phyloP scores from a whole-genome alignment of 441 rosid genomes.

The Pelargonium fulgidum region DNA sequence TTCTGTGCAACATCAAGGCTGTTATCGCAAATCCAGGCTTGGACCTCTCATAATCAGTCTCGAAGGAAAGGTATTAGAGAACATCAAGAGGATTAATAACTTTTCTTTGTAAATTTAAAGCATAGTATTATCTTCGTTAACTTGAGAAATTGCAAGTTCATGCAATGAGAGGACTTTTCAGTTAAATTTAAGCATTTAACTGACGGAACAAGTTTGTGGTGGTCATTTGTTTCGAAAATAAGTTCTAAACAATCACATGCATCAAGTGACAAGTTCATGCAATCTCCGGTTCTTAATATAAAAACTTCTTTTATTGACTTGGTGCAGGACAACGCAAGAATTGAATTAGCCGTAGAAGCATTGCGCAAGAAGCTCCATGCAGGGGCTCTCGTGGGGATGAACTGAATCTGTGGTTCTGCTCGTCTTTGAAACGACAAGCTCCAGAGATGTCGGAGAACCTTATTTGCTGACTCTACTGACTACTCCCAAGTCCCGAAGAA shows the following conservation, averaged over 20 bases:
- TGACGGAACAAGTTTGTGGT: too few relatives aligned
- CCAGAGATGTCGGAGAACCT: too few relatives aligned
- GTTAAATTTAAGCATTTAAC: too few relatives aligned
- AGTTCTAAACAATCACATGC: too few relatives aligned
- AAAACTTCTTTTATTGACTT: too few relatives aligned
- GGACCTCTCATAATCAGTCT: constrained; percentile 59
- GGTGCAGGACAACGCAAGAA: constrained; percentile 48
- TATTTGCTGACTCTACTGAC: too few relatives aligned
- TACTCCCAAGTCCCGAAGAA: too few relatives aligned
- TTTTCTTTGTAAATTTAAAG: not conserved
- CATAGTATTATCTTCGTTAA: not conserved
- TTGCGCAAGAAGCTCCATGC: constrained; percentile 49
- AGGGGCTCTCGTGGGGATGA: constrained; percentile 39
- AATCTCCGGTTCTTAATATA: too few relatives aligned
- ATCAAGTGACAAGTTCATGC: too few relatives aligned
- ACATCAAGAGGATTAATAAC: constrained; percentile 1
- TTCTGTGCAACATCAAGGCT: constrained; percentile 36
- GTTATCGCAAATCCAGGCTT: constrained; percentile 65
- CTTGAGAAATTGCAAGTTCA: not conserved
- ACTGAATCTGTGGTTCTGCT: constrained; percentile 12
- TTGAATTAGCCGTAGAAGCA: constrained; percentile 48
- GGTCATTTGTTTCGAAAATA: too few relatives aligned
- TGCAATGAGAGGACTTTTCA: too few relatives aligned
- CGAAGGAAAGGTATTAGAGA: constrained; percentile 64
- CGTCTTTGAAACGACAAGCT: too few relatives aligned